Percentiles rank a stretch among this genome's conserved stretches.
Evolutionary conservation across 108 stramenopile genomes (phyloP).

Genomic region (Discostella stelligeroides): DNA sequence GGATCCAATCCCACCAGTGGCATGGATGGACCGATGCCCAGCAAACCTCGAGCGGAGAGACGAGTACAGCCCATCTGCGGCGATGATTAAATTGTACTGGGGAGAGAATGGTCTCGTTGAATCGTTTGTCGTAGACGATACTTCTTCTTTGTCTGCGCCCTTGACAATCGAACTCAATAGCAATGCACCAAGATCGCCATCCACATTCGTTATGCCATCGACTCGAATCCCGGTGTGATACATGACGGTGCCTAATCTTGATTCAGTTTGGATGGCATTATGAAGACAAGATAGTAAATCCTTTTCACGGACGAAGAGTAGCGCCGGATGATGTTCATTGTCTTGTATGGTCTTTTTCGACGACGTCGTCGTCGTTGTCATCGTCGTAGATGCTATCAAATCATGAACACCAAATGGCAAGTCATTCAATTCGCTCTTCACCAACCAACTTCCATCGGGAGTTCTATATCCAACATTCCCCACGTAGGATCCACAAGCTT

Average conservation of each 20-base stretch:
- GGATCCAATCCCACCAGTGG: constrained; percentile 11
- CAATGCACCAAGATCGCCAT: constrained; percentile 58
- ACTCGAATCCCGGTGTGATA: constrained; percentile 55
- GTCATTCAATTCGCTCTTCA: constrained; percentile 59
- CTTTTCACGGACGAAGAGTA: constrained; percentile 78
- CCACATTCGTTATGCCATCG: constrained; percentile 53
- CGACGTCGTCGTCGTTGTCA: constrained; percentile 1
- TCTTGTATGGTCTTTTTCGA: constrained; percentile 47
- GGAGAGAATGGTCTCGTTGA: no score
- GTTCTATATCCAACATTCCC: constrained; percentile 80
- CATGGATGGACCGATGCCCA: constrained; percentile 54
- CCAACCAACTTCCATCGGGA: constrained; percentile 82
- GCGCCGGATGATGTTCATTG: constrained; percentile 36
- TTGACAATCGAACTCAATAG: constrained; percentile 29
- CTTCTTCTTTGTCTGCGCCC: constrained; percentile 9
- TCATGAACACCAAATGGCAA: constrained; percentile 39
- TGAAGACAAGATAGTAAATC: constrained; percentile 67
- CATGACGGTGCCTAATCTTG: constrained; percentile 54
- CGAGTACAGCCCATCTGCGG: constrained; percentile 83
- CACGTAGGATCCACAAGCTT: constrained; percentile 54
- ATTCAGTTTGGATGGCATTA: constrained; percentile 63
- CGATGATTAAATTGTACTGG: constrained; percentile 80
- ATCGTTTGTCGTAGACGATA: no score
- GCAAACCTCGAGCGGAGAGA: constrained; percentile 71
- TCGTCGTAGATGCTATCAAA: neutral